Percentiles rank a stretch among this genome's conserved stretches.
These are phyloP conservation scores for Amoebophrya sp. DNA, from an alignment of 169 alveolate species.

Conservation along the genomic window DNA sequence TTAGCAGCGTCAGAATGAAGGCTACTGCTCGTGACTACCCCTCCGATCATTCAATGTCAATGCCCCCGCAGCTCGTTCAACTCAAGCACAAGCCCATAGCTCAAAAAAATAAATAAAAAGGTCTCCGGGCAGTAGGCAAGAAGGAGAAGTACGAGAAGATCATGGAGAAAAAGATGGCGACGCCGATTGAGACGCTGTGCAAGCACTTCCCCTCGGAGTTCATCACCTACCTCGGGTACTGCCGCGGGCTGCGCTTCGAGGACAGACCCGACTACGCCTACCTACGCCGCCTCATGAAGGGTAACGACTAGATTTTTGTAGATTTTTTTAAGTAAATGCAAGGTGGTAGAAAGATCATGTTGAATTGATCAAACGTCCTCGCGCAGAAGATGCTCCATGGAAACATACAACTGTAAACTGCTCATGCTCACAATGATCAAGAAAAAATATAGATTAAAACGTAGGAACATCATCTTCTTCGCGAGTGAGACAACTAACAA, in stretches of 20 bases:
- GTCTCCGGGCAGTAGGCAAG: conserved; percentile 81
- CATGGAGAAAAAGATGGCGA: conserved; percentile 94
- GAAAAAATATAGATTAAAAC: not conserved
- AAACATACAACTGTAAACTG: not conserved
- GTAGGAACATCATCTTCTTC: not conserved
- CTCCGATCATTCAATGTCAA: no score
- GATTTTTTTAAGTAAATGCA: no score
- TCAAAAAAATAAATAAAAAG: no score
- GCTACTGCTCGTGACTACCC: no score
- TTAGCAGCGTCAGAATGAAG: no score
- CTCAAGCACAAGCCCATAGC: no score
- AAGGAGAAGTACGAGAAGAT: conserved; percentile 94
- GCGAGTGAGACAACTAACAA: not conserved
- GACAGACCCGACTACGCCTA: conserved; percentile 85
- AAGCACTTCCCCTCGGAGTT: conserved; percentile 74
- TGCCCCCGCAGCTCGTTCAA: no score
- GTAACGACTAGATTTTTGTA: no score
- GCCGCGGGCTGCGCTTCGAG: conserved; percentile 84
- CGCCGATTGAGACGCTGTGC: conserved; percentile 90
- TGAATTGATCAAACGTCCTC: no score
- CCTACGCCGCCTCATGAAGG: conserved; percentile 28
- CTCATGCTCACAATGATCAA: not conserved
- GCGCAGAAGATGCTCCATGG: no score
- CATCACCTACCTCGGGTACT: conserved; percentile 76
- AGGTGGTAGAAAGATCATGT: no score